Conservation (phyloP, 2,329 filamentous ascomycete species). For the Scorias spongiosa region DNA sequence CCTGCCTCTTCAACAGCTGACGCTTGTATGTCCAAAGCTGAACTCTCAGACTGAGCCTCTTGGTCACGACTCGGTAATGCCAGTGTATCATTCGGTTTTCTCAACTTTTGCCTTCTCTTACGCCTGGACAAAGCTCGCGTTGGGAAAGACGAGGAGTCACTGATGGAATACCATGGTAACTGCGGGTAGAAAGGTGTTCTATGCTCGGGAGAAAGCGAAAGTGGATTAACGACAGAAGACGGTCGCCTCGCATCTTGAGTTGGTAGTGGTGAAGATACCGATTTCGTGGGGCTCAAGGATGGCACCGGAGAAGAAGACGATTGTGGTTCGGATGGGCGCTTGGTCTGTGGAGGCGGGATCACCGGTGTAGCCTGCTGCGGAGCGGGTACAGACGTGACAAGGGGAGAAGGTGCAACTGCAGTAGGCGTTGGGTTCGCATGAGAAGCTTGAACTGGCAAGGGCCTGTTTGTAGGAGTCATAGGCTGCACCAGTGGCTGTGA, state of each 20-base stretch:
- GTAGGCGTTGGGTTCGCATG: slow-evolving; percentile 15
- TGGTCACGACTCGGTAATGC: slow-evolving; percentile 30
- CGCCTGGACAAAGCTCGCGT: slow-evolving; percentile 32
- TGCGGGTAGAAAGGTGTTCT: slow-evolving; percentile 36
- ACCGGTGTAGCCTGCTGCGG: background rate
- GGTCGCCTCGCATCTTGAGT: slow-evolving; percentile 4
- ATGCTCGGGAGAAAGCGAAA: slow-evolving; percentile 8
- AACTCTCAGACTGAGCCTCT: slow-evolving; percentile 12
- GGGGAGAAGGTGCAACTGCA: slow-evolving; percentile 6
- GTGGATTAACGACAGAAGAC: slow-evolving; percentile 7
- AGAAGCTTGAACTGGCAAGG: slow-evolving; percentile 19
- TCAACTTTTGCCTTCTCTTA: slow-evolving; percentile 26
- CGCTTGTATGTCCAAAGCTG: slow-evolving; percentile 1
- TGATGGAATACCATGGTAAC: slow-evolving; percentile 47
- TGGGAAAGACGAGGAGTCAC: slow-evolving; percentile 36
- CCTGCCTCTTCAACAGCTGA: slow-evolving; percentile 15
- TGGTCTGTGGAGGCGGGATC: background rate
- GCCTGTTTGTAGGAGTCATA: slow-evolving; percentile 29
- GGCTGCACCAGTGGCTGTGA: slow-evolving; percentile 32
- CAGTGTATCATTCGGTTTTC: slow-evolving; percentile 24
- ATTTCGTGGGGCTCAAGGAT: background rate
- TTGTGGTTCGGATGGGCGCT: background rate
- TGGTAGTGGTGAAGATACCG: slow-evolving; percentile 3
- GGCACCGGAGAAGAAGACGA: background rate
- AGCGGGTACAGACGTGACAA: slow-evolving; percentile 4